phyloP scores from a whole-genome alignment of 1,284 basidiomycete species.

The Chiua sp. region DNA sequence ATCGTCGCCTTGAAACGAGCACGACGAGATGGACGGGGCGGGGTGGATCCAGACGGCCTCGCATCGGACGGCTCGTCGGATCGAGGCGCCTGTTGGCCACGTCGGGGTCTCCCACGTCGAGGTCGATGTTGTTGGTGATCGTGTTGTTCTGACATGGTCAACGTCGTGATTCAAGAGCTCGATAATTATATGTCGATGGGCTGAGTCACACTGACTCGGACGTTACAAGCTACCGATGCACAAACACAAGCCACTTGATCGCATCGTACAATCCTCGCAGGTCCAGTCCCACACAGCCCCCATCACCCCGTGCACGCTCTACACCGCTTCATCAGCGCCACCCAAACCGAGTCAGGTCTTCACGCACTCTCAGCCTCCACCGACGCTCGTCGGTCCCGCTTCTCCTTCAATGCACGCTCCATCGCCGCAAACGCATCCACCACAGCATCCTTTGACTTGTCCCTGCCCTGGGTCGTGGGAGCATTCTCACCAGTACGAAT shows the following conservation, averaged over 20 bases:
- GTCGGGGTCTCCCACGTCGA: not conserved
- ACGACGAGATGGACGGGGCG: slow-evolving; percentile 25
- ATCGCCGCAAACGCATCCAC: slow-evolving; percentile 70
- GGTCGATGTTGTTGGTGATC: not conserved
- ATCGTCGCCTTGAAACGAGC: slow-evolving; percentile 33
- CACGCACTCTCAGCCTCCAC: slow-evolving; percentile 45
- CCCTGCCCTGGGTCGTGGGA: slow-evolving; percentile 1
- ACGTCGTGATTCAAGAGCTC: too few species aligned
- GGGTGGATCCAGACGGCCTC: not conserved
- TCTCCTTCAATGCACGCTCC: slow-evolving; percentile 59
- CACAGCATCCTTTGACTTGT: slow-evolving; percentile 41
- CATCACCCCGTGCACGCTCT: not conserved
- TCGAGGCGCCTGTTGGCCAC: slow-evolving; percentile 8
- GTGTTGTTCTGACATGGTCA: slow-evolving; percentile 7
- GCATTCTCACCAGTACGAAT: slow-evolving; percentile 33
- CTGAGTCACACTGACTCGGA: not conserved
- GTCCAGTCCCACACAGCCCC: slow-evolving; percentile 1
- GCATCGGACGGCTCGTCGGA: not conserved
- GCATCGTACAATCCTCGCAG: slow-evolving; percentile 27
- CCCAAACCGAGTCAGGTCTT: slow-evolving; percentile 11
- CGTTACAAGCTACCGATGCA: slow-evolving; percentile 11
- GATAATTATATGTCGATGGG: too few species aligned
- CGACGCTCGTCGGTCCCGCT: slow-evolving; percentile 36
- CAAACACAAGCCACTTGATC: slow-evolving; percentile 30
- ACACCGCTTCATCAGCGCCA: slow-evolving; percentile 10